Evolutionary conservation across 176 grass and related monocot species (phyloP).

Genomic region (Saccharum officinarum): DNA sequence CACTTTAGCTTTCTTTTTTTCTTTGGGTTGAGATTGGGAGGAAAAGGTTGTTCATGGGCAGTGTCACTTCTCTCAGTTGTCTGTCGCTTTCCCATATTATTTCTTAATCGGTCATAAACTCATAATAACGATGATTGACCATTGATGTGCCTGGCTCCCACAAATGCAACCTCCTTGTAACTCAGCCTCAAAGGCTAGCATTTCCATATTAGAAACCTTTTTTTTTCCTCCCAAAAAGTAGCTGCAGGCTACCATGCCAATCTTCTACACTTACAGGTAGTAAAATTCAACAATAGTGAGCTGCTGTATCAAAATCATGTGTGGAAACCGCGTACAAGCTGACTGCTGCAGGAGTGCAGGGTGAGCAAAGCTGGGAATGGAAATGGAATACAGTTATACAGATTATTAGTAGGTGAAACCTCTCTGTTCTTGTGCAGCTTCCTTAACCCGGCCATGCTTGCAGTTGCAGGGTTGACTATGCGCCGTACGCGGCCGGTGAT

Average conservation of each 20-base stretch:
- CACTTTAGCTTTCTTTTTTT: background rate
- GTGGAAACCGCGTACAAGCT: background rate
- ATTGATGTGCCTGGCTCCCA: background rate
- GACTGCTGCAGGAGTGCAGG: background rate
- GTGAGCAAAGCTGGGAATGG: background rate
- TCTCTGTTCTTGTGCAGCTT: background rate
- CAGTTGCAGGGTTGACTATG: slow-evolving; percentile 16
- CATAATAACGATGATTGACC: background rate
- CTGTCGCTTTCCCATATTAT: background rate
- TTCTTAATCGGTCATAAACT: background rate
- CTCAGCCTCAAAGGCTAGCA: background rate
- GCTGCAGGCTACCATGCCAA: background rate
- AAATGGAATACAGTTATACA: background rate
- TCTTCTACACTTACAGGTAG: background rate
- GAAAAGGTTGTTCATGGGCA: background rate
- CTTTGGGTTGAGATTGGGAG: background rate
- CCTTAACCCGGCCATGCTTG: background rate
- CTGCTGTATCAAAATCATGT: background rate
- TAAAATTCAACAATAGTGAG: background rate
- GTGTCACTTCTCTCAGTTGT: background rate
- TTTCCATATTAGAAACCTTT: background rate
- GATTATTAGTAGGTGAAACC: background rate
- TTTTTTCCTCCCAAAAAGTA: background rate
- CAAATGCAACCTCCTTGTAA: background rate
- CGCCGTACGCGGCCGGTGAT: slow-evolving; percentile 17